Conservation (phyloP, 139 green algal genomes). For the Haematococcus sp. region DNA sequence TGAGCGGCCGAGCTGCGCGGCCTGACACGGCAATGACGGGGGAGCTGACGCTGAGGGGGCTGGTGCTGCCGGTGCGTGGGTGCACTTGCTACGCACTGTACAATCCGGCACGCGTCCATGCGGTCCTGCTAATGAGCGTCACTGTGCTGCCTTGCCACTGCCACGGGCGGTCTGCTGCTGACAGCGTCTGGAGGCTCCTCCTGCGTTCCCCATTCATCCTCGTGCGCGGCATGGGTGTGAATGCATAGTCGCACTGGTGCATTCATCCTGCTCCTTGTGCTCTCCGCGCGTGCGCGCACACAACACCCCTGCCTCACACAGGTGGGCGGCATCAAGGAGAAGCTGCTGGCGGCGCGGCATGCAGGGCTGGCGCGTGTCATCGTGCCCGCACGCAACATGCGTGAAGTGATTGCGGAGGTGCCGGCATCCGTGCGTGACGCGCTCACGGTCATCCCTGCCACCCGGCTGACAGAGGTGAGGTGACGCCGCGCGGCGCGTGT, state of each 20-base stretch:
- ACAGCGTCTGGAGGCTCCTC: too few relatives aligned
- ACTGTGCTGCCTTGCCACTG: too few relatives aligned
- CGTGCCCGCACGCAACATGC: constrained; percentile 48
- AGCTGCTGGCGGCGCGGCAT: constrained; percentile 42
- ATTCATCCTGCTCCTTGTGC: too few relatives aligned
- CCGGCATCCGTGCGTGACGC: constrained; percentile 8
- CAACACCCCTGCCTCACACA: too few relatives aligned
- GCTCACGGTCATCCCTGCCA: constrained; percentile 30
- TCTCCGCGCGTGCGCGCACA: too few relatives aligned
- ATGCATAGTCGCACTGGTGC: too few relatives aligned
- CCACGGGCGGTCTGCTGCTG: too few relatives aligned
- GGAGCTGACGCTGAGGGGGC: constrained; percentile 60
- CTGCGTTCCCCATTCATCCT: too few relatives aligned
- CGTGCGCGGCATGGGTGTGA: too few relatives aligned
- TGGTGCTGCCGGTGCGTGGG: constrained; percentile 67
- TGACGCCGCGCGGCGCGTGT: not conserved
- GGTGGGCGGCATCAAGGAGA: constrained; percentile 40
- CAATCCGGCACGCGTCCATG: too few relatives aligned
- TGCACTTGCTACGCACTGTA: too few relatives aligned
- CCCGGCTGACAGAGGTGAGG: constrained; percentile 22
- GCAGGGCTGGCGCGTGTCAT: constrained; percentile 56
- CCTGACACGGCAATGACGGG: constrained; percentile 71
- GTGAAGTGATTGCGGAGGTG: constrained; percentile 47
- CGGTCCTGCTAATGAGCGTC: too few relatives aligned
- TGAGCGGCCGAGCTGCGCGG: constrained; percentile 48